Conservation (phyloP, 2,329 filamentous ascomycete species). For the Fusarium sp. region DNA sequence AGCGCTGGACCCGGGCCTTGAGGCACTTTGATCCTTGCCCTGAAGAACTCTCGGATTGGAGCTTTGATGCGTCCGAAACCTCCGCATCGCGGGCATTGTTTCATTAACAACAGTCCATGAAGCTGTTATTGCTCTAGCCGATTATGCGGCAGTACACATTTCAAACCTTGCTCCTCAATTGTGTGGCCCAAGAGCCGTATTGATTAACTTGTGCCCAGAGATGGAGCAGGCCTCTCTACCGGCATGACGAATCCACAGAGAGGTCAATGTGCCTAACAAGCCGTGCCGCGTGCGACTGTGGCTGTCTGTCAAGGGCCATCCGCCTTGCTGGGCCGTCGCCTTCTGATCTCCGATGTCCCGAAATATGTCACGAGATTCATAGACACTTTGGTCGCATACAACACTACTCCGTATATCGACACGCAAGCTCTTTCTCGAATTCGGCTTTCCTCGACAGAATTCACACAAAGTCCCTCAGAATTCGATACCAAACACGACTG, state of each 20-base stretch:
- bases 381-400: neutral
- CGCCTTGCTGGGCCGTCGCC: neutral
- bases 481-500: neutral
- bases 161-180: neutral
- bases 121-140: neutral
- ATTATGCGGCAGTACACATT: neutral
- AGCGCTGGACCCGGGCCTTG: slow-evolving; percentile 18
- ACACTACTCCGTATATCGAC: neutral
- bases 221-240: neutral
- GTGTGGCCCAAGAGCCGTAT: neutral
- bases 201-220: neutral
- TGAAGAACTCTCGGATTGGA: slow-evolving; percentile 5
- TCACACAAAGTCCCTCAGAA: neutral
- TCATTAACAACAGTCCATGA: slow-evolving; percentile 13
- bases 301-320: slow-evolving; percentile 1
- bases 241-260: neutral
- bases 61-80: slow-evolving; percentile 27
- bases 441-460: neutral
- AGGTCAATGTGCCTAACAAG: neutral
- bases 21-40: slow-evolving; percentile 26
- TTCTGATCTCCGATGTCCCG: neutral
- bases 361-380: neutral
- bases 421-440: neutral
- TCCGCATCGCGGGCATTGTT: slow-evolving; percentile 18
- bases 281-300: neutral